Base-by-base conservation (phyloP, 2,329 filamentous ascomycete genomes). In the Bipolaris sorokiniana region DNA sequence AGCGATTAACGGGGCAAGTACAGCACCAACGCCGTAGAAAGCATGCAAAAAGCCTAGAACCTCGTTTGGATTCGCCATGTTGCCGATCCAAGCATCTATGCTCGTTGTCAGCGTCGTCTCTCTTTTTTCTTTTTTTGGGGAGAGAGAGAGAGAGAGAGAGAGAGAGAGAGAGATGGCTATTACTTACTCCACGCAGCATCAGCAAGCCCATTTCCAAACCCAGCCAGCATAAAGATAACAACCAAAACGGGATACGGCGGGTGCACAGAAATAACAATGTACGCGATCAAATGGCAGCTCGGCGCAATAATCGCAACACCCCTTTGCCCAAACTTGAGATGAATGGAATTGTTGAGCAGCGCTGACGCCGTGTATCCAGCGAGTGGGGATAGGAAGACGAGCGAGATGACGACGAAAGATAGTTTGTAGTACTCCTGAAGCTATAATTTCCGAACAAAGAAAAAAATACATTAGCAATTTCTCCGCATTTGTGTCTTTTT, bases 1-100 rank as follows among this genome's bases (percentile, higher is more conserved):
- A 1, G 90, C 89, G 57, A 92, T 82, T 6, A 93, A 74, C 0
- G 90, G 90, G 3, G 83, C 81, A 11, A 92, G 78, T 0, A 88
- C 88, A 1, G 87, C 90, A 0, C 90, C 90, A 0, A 90, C 68
- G 0, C 89, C 89, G 68, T 92, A 94, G 36, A 85, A 84, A 0
- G 85, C 88, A 71, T 92, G 90, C 23, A 93, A 76, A 56, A 92
- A 81, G 1, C 90, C 90, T 1, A 92, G 82, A 1, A 94, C 78
- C 69, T 92, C 87, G 70, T 93, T 92, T 7, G 89, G 84, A 56
- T 86, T 84, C 11, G 85, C 82, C 87, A 94, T 90, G 66, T 88
- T 89, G 10, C 90, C 90, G 18, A 87, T 81, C 83, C 83, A 86
- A 0, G 84, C 83, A 55, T 70, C 55, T 58, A 9, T 15, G 4